Evolutionary conservation across 441 rosid genomes (phyloP), one percentile per base, ranked within the genome.

Genomic region (Bruguiera hainesii): DNA sequence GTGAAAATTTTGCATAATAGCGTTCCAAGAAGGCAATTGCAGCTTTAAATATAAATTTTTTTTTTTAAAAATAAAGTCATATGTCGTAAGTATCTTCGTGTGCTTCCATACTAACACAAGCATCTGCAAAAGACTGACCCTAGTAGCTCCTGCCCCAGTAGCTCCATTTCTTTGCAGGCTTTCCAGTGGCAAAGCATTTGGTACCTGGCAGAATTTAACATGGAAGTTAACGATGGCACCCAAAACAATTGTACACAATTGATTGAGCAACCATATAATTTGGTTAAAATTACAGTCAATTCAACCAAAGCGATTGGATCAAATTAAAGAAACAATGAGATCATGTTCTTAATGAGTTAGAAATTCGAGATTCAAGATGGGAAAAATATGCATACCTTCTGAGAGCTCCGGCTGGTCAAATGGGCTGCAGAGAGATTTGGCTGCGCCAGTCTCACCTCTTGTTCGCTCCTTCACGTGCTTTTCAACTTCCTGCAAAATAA

Each of bases 71-170:
- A 20, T 20, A 20, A 20, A 20, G 20, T 20, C 20, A 20, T 20
- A 20, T 29, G 30, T 29, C 30, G 35, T 7, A 6, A 6, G 42
- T 37, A 15, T 37, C 42, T 37, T 9, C 3, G 13, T 37, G 3
- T 37, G 42, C 15, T 37, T 9, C 42, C 3, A 8, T 37, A 11
- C 48, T 20, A 53, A 21, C 1, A 53, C 26, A 21, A 2, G 28
- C 57, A 53, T 53, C 25, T 4, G 13, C 57, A 53, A 53, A 5
- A 21, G 13, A 53, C 8, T 4, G 56, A 20, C 13, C 26, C 75
- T 81, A 93, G 76, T 93, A 93, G 81, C 95, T 91, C 88, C 97
- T 88, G 70, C 98, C 98, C 97, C 97, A 91, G 67, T 85, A 93
- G 63, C 89, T 91, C 98, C 98, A 91, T 65, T 77, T 91, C 77